Base-by-base conservation (phyloP, 441 rosid genomes). In the Mallotus japonicus region DNA sequence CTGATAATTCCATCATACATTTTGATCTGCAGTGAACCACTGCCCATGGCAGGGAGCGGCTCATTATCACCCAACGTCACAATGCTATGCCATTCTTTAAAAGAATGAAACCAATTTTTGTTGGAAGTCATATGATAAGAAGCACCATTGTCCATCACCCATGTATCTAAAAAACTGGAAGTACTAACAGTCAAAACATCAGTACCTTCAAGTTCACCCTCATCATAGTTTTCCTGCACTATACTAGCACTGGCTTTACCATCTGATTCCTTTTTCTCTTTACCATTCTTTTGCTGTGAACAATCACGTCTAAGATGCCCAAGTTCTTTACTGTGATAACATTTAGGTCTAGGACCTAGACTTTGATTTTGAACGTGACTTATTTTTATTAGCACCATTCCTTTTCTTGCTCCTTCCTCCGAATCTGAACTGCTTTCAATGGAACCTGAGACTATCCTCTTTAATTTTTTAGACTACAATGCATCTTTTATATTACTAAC, bases 61-160 rank as follows among this genome's bases (percentile, higher is more conserved):
- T 57, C 4, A 20, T 58, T 60, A 57, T 70, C 65, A 70, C 15
- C 15, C 0, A 42, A 70, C 14, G 5, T 59, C 5, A 70, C 63
- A 40, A 3, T 70, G 11, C 22, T 55, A 9, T 70, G 13, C 14
- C 34, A 70, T 42, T 70, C 54, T 22, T 57, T 40, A 15, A 70
- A 70, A 24, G 28, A 24, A 24, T 24, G 28, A 24, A 24, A 24
- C 2, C 0, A 24, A 24, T 24, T 24, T 0, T 14, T 55, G 6
- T 57, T 13, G 22, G 57, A 57, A 40, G 37, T 37, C 22, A 57
- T 40, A 47, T 57, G 54, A 59, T 70, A 70, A 37, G 62, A 69
- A 34, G 49, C 72, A 56, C 28, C 50, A 54, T 3, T 69, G 14
- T 42, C 9, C 37, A 28, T 28, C 32, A 28, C 32, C 3, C 32